Base-by-base conservation (phyloP, 805 yeast genomes). In the Kregervanrija delftensis region DNA sequence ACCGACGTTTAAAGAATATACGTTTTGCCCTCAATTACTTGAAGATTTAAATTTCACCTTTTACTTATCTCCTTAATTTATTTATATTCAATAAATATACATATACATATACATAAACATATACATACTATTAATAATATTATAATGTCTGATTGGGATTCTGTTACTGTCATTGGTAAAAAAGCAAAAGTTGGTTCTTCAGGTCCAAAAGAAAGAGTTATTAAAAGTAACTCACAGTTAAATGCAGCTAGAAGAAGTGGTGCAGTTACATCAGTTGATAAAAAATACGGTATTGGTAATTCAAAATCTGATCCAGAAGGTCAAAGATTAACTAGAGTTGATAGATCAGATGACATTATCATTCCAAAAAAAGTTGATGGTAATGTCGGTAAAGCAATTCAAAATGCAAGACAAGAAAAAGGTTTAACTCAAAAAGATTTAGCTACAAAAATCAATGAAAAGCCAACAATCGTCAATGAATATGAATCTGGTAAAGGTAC, bases 181-280 rank as follows among this genome's bases (percentile, higher is more conserved):
- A 85, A 83, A 57, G 96, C 93, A 55, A 81, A 91, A 67, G 76
- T 82, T 45, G 96, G 96, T 47, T 86, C 87, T 37, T 46, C 59
- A 5, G 96, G 95, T 33, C 96, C 96, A 55, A 79, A 88, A 62
- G 82, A 85, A 53, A 74, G 72, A 33, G 96, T 90, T 35, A 95
- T 96, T 40, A 83, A 82, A 62, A 73, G 91, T 11, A 72, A 76
- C 43, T 77, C 83, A 39, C 86, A 83, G 58, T 73, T 93, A 61
- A 93, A 93, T 64, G 95, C 88, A 30, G 99, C 99, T 43, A 83
- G 96, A 73, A 83, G 99, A 74, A 65, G 83, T 16, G 99, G 99
- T 52, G 75, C 79, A 44, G 91, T 93, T 44, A 76, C 93, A 34
- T 79, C 95, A 37, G 90, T 90, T 37, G 99, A 91, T 65, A 91